Percentiles rank a stretch among this genome's conserved stretches.
Evolutionary conservation across 306 rosid species (phyloP).

Genomic region (Vachellia pachyceras): DNA sequence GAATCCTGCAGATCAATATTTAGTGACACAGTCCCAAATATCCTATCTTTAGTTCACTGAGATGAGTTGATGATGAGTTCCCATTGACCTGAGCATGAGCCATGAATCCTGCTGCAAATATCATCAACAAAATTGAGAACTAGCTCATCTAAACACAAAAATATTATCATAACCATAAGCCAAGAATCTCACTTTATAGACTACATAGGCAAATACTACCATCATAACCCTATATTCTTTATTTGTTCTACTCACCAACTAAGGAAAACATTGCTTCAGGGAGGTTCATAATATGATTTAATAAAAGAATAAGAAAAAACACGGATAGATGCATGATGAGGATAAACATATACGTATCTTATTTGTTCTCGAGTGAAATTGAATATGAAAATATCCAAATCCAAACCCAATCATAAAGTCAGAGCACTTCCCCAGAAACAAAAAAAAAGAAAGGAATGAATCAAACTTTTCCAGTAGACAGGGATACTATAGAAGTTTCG

Average conservation of each 20-base stretch:
- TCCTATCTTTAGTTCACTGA: background rate
- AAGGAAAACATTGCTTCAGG: background rate
- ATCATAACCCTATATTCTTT: conserved; percentile 9
- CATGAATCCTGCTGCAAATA: conserved; percentile 3
- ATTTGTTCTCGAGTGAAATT: background rate
- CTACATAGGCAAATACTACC: conserved; percentile 5
- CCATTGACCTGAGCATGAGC: background rate
- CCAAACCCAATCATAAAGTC: background rate
- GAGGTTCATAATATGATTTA: background rate
- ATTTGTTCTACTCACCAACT: background rate
- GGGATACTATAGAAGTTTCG: conserved; percentile 5
- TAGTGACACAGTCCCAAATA: background rate
- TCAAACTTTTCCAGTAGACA: background rate
- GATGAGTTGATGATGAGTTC: background rate
- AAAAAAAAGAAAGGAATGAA: background rate
- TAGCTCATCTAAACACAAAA: background rate
- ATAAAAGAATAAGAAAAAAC: conserved; percentile 19
- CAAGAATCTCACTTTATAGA: background rate
- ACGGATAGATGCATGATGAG: background rate
- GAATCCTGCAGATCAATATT: conserved; percentile 17
- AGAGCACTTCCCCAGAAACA: background rate
- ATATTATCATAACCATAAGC: background rate
- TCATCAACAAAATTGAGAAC: conserved; percentile 6
- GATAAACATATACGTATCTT: background rate
- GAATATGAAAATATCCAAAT: background rate